Percentiles rank a stretch among this genome's conserved stretches.
phyloP scores from a whole-genome alignment of 2,329 filamentous ascomycete species.

The Myriangium duriaei region DNA sequence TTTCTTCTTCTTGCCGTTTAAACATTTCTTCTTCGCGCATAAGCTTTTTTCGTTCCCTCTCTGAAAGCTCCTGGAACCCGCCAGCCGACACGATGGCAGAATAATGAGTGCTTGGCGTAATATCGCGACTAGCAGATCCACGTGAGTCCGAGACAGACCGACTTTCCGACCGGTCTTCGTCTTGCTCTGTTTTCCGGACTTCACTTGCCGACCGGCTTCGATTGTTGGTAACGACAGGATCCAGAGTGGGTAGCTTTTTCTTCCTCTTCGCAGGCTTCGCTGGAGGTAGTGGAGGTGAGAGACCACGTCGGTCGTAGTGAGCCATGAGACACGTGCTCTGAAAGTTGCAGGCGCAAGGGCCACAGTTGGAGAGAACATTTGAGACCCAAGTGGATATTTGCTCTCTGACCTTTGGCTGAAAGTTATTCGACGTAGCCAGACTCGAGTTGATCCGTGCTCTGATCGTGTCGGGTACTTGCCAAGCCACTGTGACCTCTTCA shows the following conservation, averaged over 20 bases:
- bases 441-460: conserved; percentile 9
- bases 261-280: conserved; percentile 30
- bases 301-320: conserved; percentile 22
- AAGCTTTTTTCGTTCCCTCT: conserved; percentile 50
- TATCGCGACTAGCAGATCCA: conserved; percentile 47
- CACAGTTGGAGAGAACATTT: conserved; percentile 61
- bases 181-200: conserved; percentile 36
- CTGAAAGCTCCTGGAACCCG: conserved; percentile 42
- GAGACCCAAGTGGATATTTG: conserved; percentile 53
- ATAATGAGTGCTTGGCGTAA: conserved; percentile 45
- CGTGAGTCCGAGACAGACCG: conserved; percentile 46
- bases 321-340: conserved; percentile 23
- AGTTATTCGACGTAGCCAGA: conserved; percentile 6
- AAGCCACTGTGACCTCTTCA: conserved; percentile 56
- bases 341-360: conserved; percentile 61
- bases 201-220: conserved; percentile 51
- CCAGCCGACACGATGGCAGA: conserved; percentile 33
- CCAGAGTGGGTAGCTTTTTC: conserved; percentile 35
- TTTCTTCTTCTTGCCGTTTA: conserved; percentile 46
- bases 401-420: conserved; percentile 24
- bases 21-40: conserved; percentile 51
- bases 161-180: conserved; percentile 44
- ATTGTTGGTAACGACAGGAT: conserved; percentile 35
- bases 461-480: conserved; percentile 20
- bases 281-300: conserved; percentile 10